Conservation (phyloP, 257 asterid genomes). For the Fraxinus americana region DNA sequence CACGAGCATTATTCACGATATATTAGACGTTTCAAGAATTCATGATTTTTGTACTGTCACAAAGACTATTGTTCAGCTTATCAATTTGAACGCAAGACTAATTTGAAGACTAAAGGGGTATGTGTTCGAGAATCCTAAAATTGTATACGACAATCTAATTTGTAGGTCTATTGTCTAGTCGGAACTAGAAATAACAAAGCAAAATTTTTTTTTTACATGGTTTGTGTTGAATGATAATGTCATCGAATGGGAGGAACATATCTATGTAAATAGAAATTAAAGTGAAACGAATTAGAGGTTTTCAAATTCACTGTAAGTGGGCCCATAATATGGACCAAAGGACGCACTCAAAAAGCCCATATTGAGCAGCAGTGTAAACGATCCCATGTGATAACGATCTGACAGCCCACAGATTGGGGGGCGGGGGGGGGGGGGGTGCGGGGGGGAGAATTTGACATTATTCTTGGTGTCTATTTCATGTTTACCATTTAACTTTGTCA, state of each 20-base stretch:
- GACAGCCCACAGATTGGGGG: slow-evolving; percentile 19
- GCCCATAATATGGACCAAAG: slow-evolving; percentile 28
- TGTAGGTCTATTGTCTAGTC: not conserved
- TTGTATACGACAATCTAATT: too few relatives aligned
- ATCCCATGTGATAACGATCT: slow-evolving; percentile 32
- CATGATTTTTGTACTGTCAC: too few relatives aligned
- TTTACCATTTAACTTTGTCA: not conserved
- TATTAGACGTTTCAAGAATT: too few relatives aligned
- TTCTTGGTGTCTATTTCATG: not conserved
- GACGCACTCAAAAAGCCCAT: slow-evolving; percentile 41
- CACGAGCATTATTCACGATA: too few relatives aligned
- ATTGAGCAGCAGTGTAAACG: slow-evolving; percentile 23
- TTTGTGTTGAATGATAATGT: not conserved
- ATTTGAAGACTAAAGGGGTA: too few relatives aligned
- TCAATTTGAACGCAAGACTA: too few relatives aligned
- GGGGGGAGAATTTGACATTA: not conserved
- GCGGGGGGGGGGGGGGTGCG: not conserved
- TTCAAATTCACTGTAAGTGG: slow-evolving; percentile 14
- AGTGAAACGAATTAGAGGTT: slow-evolving; percentile 6
- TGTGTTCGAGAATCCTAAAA: too few relatives aligned
- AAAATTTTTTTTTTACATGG: too few relatives aligned
- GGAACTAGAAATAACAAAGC: not conserved
- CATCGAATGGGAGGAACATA: not conserved
- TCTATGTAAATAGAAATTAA: too few relatives aligned
- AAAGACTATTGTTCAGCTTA: too few relatives aligned